phyloP scores from a whole-genome alignment of 345 rosid genomes.

The Nephelium lappaceum region DNA sequence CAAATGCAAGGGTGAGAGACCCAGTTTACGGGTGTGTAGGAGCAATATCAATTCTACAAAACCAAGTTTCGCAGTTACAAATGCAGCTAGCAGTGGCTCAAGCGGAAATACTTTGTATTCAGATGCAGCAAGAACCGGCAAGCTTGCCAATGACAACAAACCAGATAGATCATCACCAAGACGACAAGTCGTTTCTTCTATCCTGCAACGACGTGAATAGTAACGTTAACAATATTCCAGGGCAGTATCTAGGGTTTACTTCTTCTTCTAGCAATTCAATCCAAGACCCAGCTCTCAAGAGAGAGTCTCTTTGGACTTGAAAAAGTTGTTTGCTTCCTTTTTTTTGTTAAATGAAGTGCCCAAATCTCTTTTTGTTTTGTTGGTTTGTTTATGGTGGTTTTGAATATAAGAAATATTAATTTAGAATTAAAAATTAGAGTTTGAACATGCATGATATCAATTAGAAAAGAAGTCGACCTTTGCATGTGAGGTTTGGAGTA shows the following conservation, averaged over 20 bases:
- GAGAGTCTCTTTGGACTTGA: conserved; percentile 78
- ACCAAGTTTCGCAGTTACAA: conserved; percentile 78
- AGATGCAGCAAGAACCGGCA: conserved; percentile 65
- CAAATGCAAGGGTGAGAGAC: conserved; percentile 79
- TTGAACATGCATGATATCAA: neutral
- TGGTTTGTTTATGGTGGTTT: neutral
- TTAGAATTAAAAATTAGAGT: neutral
- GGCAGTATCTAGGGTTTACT: conserved; percentile 51
- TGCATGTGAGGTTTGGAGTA: conserved; percentile 36
- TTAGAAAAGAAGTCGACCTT: conserved; percentile 19
- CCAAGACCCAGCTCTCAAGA: conserved; percentile 65
- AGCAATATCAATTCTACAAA: conserved; percentile 74
- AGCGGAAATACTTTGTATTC: conserved; percentile 74
- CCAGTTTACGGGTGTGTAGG: conserved; percentile 89
- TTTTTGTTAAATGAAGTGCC: neutral
- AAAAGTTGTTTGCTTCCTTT: no score
- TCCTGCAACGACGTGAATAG: conserved; percentile 36
- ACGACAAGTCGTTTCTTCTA: conserved; percentile 47
- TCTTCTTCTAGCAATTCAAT: conserved; percentile 59
- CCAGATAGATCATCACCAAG: conserved; percentile 40
- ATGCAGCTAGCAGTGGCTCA: conserved; percentile 88
- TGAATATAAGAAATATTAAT: neutral
- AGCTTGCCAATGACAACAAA: conserved; percentile 25
- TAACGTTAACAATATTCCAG: conserved; percentile 22
- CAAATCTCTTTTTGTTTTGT: neutral